Percentiles rank a stretch among this genome's conserved stretches.
Conservation (phyloP, 2,329 filamentous ascomycete genomes). For the Aspergillus fischeri region DNA sequence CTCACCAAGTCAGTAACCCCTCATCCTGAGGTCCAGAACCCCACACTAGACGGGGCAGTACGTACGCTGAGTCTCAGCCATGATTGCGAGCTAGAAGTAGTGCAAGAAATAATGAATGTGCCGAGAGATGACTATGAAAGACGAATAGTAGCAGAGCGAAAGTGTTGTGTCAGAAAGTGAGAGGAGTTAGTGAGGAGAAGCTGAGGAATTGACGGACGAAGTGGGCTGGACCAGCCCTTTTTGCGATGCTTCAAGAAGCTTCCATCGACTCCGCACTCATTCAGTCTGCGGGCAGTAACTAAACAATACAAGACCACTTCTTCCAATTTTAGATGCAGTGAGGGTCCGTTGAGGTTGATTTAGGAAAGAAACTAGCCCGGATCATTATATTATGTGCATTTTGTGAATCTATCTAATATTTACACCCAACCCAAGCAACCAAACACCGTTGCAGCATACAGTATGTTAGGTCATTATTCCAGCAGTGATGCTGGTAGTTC, state of each 20-base stretch:
- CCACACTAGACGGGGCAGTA: constrained; percentile 19
- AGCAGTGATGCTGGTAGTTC: constrained; percentile 21
- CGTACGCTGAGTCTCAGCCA: constrained; percentile 37
- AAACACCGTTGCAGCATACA: not conserved
- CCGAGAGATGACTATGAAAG: not conserved
- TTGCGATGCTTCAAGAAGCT: constrained; percentile 37
- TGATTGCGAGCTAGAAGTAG: constrained; percentile 14
- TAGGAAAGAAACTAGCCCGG: not conserved
- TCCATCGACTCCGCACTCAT: constrained; percentile 26
- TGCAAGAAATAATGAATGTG: constrained; percentile 4
- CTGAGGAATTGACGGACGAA: constrained; percentile 2
- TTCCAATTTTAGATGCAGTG: not conserved
- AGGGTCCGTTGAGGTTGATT: not conserved
- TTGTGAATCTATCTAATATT: constrained; percentile 5
- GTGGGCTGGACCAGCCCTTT: constrained; percentile 9
- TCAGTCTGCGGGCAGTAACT: not conserved
- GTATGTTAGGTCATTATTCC: constrained; percentile 10
- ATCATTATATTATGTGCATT: constrained; percentile 1
- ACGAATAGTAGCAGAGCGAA: not conserved
- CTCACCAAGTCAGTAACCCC: constrained; percentile 10
- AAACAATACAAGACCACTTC: not conserved
- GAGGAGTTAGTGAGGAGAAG: not conserved
- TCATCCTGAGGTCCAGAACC: constrained; percentile 11
- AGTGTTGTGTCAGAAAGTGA: not conserved
- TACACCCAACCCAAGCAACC: not conserved